phyloP scores from a whole-genome alignment of 2,329 filamentous ascomycete species.

The Calcarisporium arbuscula region DNA sequence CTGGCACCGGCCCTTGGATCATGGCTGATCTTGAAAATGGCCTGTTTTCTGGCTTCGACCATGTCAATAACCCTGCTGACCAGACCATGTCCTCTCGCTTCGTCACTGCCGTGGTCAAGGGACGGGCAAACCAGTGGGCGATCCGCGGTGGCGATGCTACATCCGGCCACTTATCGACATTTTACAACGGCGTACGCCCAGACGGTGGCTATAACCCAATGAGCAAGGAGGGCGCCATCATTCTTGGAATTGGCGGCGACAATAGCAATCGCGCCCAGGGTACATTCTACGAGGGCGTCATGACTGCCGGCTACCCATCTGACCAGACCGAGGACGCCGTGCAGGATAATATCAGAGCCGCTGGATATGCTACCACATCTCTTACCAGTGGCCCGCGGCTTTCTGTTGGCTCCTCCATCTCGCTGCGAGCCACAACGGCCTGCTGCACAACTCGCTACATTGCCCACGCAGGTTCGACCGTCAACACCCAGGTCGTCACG shows the following conservation, averaged over 20 bases:
- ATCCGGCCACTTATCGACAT: conserved; percentile 49
- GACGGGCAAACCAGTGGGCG: conserved; percentile 49
- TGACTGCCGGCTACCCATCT: conserved; percentile 56
- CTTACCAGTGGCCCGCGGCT: too few relatives aligned
- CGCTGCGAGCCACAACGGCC: too few relatives aligned
- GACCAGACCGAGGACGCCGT: conserved; percentile 52
- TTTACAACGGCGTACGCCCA: conserved; percentile 52
- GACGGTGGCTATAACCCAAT: conserved; percentile 47
- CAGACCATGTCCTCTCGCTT: conserved; percentile 50
- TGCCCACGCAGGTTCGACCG: too few relatives aligned
- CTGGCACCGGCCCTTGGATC: conserved; percentile 58
- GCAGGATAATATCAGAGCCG: too few relatives aligned
- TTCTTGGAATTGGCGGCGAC: conserved; percentile 66
- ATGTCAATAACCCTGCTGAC: conserved; percentile 41
- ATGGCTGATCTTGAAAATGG: conserved; percentile 66
- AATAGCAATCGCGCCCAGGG: conserved; percentile 54
- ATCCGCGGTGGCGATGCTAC: conserved; percentile 52
- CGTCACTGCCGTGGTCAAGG: conserved; percentile 51
- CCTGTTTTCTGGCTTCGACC: conserved; percentile 49
- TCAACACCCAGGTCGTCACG: too few relatives aligned
- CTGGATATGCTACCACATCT: too few relatives aligned
- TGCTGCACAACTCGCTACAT: too few relatives aligned
- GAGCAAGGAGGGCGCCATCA: conserved; percentile 58
- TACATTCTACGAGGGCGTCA: conserved; percentile 60
- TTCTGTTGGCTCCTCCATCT: too few relatives aligned